Evolutionary conservation across 805 yeast species (phyloP), one percentile per base, ranked within the genome.

Genomic region (Candida ipomoeae): DNA sequence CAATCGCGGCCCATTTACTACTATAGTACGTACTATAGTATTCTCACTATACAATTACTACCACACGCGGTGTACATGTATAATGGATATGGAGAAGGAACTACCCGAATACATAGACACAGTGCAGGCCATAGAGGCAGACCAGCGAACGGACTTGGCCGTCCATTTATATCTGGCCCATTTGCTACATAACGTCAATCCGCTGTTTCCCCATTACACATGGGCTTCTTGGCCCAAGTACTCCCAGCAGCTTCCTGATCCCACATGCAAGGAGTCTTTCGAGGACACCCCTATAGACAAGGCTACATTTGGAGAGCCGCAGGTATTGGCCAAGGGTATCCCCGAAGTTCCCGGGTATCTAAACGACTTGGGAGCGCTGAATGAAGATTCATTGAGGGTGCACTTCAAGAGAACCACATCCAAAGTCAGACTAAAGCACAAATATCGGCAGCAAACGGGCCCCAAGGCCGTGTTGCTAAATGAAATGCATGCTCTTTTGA

Each of bases 181-280:
- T 51, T 67, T 87, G 29, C 63, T 75, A 48, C 77, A 67, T 49
- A 65, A 59, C 41, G 66, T 66, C 46, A 66, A 66, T 64, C 70
- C 64, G 47, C 35, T 48, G 52, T 70, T 71, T 67, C 77, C 78
- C 41, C 45, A 54, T 47, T 41, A 56, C 42, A 48, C 61, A 47
- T 84, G 87, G 84, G 61, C 80, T 0, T 60, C 74, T 3, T 86
- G 92, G 92, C 92, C 92, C 1, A 61, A 75, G 36, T 32, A 8
- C 21, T 26, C 29, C 18, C 18, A 7, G 32, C n/a, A n/a, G 15
- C 52, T 36, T 18, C 23, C 37, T 20, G 58, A 55, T 26, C 57
- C 58, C 11, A 49, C 48, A 5, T 43, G 46, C 20, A 20, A 17
- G 23, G 49, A 50, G 36, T 51, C 42, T 10, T 51, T 38, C 23